These are phyloP conservation scores for Amylostereum chailletii DNA, from an alignment of 1,284 basidiomycete species.

Conservation along the genomic window DNA sequence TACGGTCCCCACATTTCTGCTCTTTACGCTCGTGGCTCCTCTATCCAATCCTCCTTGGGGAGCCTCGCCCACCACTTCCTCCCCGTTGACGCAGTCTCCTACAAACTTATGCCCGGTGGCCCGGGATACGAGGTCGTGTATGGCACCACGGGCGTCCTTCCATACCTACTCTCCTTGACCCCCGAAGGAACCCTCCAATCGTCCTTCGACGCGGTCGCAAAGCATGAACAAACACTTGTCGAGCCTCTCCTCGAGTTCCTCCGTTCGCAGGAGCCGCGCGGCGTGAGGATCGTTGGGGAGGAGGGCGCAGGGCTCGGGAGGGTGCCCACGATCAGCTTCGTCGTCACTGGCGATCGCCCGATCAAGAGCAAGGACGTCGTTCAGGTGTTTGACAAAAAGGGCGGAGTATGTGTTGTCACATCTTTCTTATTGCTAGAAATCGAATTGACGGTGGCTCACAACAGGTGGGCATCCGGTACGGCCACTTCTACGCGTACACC, in stretches of 20 bases:
- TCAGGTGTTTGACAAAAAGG: slow-evolving; percentile 48
- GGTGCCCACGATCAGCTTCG: slow-evolving; percentile 70
- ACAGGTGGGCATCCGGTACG: slow-evolving; percentile 70
- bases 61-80: slow-evolving; percentile 70
- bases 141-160: slow-evolving; percentile 47
- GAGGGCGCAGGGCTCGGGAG: slow-evolving; percentile 33
- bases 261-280: slow-evolving; percentile 33
- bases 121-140: slow-evolving; percentile 68
- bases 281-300: slow-evolving; percentile 61
- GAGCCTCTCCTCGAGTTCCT: slow-evolving; percentile 33
- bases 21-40: slow-evolving; percentile 46
- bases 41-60: slow-evolving; percentile 39
- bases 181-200: slow-evolving; percentile 34
- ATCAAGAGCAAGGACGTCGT: slow-evolving; percentile 58
- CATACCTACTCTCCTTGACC: slow-evolving; percentile 58
- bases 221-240: slow-evolving; percentile 38
- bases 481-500: slow-evolving; percentile 73
- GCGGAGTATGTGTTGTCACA: slow-evolving; percentile 39
- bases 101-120: slow-evolving; percentile 66
- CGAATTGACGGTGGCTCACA: background rate
- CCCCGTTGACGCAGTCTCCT: slow-evolving; percentile 33
- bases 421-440: background rate
- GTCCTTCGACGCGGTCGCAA: slow-evolving; percentile 36
- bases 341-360: slow-evolving; percentile 47
- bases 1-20: slow-evolving; percentile 69